These are phyloP conservation scores for Aspergillus incahuasiensis DNA, from an alignment of 495 filamentous ascomycete species.

Conservation along the genomic window DNA sequence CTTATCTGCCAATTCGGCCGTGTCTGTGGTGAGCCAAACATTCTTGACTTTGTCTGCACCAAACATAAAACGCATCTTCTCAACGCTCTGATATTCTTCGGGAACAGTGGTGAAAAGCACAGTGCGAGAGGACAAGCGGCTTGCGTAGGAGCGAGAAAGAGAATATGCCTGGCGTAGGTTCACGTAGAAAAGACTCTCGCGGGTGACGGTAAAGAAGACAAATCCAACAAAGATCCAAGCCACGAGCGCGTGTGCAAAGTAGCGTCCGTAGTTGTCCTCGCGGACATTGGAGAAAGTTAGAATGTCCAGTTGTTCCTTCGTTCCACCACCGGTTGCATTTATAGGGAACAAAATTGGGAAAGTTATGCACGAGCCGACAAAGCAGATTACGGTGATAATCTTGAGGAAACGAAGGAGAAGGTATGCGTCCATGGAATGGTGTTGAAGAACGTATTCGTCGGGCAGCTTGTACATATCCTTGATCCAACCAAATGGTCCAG, in stretches of 20 bases:
- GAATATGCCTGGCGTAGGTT: conserved; percentile 94
- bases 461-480: conserved; percentile 70
- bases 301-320: conserved; percentile 65
- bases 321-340: conserved; percentile 67
- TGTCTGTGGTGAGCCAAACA: conserved; percentile 81
- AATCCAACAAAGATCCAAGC: conserved; percentile 79
- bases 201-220: conserved; percentile 81
- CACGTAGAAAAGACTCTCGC: conserved; percentile 91
- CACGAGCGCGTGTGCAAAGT: conserved; percentile 72
- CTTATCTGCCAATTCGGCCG: conserved; percentile 73
- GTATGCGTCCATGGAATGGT: conserved; percentile 86
- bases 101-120: conserved; percentile 91
- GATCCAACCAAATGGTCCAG: conserved; percentile 72
- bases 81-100: conserved; percentile 63
- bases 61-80: conserved; percentile 73
- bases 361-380: conserved; percentile 75
- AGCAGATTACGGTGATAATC: conserved; percentile 63
- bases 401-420: conserved; percentile 83
- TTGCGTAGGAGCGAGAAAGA: conserved; percentile 79
- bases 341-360: conserved; percentile 84
- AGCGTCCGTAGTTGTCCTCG: conserved; percentile 50
- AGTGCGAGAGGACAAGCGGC: conserved; percentile 87
- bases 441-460: conserved; percentile 79
- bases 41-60: conserved; percentile 67
- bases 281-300: conserved; percentile 71